Evolutionary conservation across 176 grass and related monocot genomes (phyloP).

Genomic region (Ampelocalamus luodianensis): DNA sequence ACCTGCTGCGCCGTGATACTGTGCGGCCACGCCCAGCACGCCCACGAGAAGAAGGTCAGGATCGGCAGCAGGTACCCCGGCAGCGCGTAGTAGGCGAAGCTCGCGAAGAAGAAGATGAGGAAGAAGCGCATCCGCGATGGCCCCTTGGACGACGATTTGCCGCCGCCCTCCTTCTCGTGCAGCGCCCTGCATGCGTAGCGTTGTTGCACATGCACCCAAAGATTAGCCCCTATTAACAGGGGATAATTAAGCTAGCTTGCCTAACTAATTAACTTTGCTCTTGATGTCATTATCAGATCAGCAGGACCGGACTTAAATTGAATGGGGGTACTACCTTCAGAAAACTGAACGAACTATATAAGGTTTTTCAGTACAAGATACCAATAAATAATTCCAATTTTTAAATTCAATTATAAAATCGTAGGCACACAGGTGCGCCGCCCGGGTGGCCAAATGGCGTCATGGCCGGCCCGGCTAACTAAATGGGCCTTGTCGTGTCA

Average conservation of each 20-base stretch:
- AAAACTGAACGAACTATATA: neutral
- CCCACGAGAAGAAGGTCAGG: constrained; percentile 96
- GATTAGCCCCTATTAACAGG: neutral
- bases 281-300: neutral
- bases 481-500: no score
- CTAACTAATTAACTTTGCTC: neutral
- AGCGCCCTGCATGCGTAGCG: constrained; percentile 59
- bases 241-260: neutral
- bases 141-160: constrained; percentile 51
- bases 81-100: constrained; percentile 85
- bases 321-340: no score
- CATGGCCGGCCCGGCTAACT: no score
- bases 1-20: constrained; percentile 96
- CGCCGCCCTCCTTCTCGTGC: constrained; percentile 63
- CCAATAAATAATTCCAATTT: no score
- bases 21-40: constrained; percentile 86
- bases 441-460: no score
- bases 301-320: neutral
- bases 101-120: constrained; percentile 74
- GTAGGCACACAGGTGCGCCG: no score
- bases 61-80: constrained; percentile 84
- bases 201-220: neutral
- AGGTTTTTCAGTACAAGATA: neutral
- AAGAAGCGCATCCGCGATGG: constrained; percentile 90
- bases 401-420: no score